Percentiles rank a stretch among this genome's conserved stretches.
These are phyloP conservation scores for Pleurotus platypus DNA, from an alignment of 768 basidiomycete species.

Conservation along the genomic window DNA sequence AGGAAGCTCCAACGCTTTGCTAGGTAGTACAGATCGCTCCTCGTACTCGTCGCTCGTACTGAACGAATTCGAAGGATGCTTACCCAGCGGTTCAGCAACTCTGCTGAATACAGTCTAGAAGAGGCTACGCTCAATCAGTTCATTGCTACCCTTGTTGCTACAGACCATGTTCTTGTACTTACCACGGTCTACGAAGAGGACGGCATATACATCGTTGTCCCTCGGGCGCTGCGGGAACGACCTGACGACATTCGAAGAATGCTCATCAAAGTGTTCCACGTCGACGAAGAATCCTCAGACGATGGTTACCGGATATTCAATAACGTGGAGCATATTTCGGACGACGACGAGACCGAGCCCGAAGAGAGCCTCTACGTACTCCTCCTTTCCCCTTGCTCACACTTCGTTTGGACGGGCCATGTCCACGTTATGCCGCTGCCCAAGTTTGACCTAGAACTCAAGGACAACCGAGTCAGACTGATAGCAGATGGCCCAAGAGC, in stretches of 20 bases:
- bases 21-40: constrained; percentile 44
- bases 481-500: constrained; percentile 86
- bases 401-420: constrained; percentile 90
- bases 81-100: constrained; percentile 88
- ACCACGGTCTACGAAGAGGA: constrained; percentile 83
- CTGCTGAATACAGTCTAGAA: constrained; percentile 85
- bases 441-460: constrained; percentile 75
- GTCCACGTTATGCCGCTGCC: constrained; percentile 77
- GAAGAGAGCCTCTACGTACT: constrained; percentile 74
- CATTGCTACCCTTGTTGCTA: constrained; percentile 72
- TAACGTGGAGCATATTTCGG: constrained; percentile 33
- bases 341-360: constrained; percentile 40
- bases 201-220: constrained; percentile 89
- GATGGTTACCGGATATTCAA: constrained; percentile 43
- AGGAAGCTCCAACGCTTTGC: constrained; percentile 93
- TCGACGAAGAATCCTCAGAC: constrained; percentile 58
- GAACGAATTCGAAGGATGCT: constrained; percentile 41
- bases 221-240: constrained; percentile 68
- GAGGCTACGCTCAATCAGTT: constrained; percentile 72
- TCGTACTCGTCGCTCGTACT: too few relatives aligned
- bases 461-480: constrained; percentile 86
- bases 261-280: constrained; percentile 81
- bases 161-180: constrained; percentile 93
- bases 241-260: constrained; percentile 77
- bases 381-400: constrained; percentile 77